Evolutionary conservation across 208 protist genomes (phyloP).

Genomic region (Crithidia fasciculata): DNA sequence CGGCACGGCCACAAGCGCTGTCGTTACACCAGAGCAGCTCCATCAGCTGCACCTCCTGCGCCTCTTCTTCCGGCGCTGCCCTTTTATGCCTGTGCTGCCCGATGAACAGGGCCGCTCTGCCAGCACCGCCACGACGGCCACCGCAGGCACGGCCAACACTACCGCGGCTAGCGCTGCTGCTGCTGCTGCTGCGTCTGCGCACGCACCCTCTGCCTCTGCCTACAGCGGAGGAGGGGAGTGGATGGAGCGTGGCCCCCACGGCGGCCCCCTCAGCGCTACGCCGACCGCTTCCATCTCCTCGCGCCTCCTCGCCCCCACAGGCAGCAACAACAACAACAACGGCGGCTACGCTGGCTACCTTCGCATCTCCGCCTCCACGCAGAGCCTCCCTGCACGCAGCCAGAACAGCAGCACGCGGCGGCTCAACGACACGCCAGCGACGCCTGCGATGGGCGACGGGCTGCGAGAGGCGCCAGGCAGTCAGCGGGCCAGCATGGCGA

Average conservation of each 20-base stretch:
- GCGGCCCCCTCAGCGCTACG: neutral
- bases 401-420: slow-evolving; percentile 26
- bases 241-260: neutral
- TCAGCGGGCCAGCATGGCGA: neutral
- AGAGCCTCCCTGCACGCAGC: slow-evolving; percentile 21
- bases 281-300: too few relatives aligned
- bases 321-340: neutral
- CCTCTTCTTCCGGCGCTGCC: slow-evolving; percentile 29
- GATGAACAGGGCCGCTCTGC: slow-evolving; percentile 6
- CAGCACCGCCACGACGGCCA: slow-evolving; percentile 8
- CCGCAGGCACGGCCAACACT: neutral
- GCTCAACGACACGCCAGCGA: slow-evolving; percentile 15
- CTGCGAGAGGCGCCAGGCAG: neutral
- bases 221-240: neutral
- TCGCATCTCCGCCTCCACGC: slow-evolving; percentile 15
- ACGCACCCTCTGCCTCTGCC: neutral
- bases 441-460: slow-evolving; percentile 10
- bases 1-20: neutral
- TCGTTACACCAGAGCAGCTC: slow-evolving; percentile 4
- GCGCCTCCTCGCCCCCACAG: too few relatives aligned
- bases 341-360: slow-evolving; percentile 2
- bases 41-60: slow-evolving; percentile 17
- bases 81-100: slow-evolving; percentile 27
- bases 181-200: too few relatives aligned
- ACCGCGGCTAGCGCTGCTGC: neutral